Evolutionary conservation across 768 basidiomycete genomes (phyloP).

Genomic region (Kwoniella sp.): DNA sequence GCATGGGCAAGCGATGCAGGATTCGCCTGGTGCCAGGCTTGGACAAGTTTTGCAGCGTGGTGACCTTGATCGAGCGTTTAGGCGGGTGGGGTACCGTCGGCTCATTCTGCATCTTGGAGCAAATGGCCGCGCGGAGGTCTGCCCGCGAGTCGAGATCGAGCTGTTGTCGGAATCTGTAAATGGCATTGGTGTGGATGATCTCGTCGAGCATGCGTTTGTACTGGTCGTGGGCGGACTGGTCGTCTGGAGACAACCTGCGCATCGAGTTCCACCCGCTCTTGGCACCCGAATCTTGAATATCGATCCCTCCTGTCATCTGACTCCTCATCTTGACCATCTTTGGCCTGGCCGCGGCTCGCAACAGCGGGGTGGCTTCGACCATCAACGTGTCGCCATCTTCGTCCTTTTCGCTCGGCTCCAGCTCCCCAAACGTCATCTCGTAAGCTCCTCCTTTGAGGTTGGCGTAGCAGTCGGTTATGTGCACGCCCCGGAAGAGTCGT

Average conservation of each 20-base stretch:
- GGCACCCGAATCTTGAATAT: slow-evolving; percentile 3
- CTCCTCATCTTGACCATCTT: slow-evolving; percentile 17
- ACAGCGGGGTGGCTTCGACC: slow-evolving; percentile 17
- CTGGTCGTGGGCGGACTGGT: slow-evolving; percentile 4
- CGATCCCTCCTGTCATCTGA: slow-evolving; percentile 9
- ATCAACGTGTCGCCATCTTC: slow-evolving; percentile 21
- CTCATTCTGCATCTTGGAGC: slow-evolving; percentile 13
- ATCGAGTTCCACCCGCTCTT: slow-evolving; percentile 3
- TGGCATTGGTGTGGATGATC: slow-evolving; percentile 15
- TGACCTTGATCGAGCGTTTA: slow-evolving; percentile 19
- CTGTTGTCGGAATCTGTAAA: slow-evolving; percentile 11
- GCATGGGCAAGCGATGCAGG: slow-evolving; percentile 16
- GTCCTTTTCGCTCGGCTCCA: slow-evolving; percentile 6
- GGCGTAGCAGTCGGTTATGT: slow-evolving; percentile 21
- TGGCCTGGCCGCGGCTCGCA: slow-evolving; percentile 15
- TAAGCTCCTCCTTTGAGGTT: slow-evolving; percentile 17
- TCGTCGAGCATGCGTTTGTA: slow-evolving; percentile 9
- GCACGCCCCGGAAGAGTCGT: slow-evolving; percentile 8
- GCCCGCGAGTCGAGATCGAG: background rate
- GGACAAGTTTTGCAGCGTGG: slow-evolving; percentile 16
- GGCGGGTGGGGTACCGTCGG: slow-evolving; percentile 22
- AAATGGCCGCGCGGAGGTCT: slow-evolving; percentile 16
- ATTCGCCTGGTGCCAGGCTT: background rate
- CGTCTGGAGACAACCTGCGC: slow-evolving; percentile 9
- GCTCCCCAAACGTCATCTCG: slow-evolving; percentile 23